Conservation (phyloP, 2,329 filamentous ascomycete species). For the Claviceps lovelessii region DNA sequence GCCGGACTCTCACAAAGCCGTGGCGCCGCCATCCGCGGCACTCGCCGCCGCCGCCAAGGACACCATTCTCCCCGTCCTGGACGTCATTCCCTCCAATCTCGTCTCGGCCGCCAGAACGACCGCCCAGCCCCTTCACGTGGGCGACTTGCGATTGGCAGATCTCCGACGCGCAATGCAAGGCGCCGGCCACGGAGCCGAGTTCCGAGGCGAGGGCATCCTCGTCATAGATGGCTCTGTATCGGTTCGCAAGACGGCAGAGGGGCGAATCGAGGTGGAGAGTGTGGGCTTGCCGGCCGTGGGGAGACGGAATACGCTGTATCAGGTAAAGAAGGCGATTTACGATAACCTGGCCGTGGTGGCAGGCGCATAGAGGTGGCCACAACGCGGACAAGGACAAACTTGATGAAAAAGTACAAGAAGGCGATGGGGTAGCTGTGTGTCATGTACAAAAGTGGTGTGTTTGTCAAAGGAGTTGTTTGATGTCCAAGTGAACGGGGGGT, state of each 20-base stretch:
- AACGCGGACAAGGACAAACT: neutral
- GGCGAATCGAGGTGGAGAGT: slow-evolving; percentile 76
- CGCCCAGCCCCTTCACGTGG: slow-evolving; percentile 83
- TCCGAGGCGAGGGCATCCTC: slow-evolving; percentile 81
- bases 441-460: too few relatives aligned
- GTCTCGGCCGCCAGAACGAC: slow-evolving; percentile 60
- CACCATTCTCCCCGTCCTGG: slow-evolving; percentile 32
- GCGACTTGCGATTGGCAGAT: slow-evolving; percentile 79
- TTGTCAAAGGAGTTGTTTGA: too few relatives aligned
- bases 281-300: slow-evolving; percentile 35
- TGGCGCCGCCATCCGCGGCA: slow-evolving; percentile 8
- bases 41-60: slow-evolving; percentile 5
- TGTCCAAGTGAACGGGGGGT: too few relatives aligned
- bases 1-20: slow-evolving; percentile 12
- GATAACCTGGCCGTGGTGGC: slow-evolving; percentile 85
- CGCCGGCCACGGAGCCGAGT: slow-evolving; percentile 76
- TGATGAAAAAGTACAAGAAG: neutral
- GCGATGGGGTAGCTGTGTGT: too few relatives aligned
- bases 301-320: slow-evolving; percentile 59
- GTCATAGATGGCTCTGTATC: slow-evolving; percentile 80
- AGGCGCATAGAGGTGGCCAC: slow-evolving; percentile 34
- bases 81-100: slow-evolving; percentile 42
- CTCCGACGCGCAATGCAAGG: slow-evolving; percentile 70
- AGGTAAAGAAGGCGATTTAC: slow-evolving; percentile 83
- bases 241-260: slow-evolving; percentile 76